These are phyloP conservation scores for Penicillium soppii DNA, from an alignment of 495 filamentous ascomycete genomes.

Conservation along the genomic window DNA sequence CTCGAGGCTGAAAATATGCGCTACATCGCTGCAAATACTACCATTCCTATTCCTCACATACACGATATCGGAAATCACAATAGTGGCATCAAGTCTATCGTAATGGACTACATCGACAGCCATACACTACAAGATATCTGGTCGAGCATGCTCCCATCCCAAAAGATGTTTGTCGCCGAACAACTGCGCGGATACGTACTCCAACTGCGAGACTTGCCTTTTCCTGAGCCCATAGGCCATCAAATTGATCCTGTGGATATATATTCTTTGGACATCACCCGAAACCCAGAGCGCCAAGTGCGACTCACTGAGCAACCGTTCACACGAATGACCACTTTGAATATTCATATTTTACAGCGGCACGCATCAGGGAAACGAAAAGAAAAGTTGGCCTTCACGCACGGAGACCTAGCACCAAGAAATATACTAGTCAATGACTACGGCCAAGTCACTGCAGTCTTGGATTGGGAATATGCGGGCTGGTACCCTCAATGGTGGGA, in stretches of 20 bases:
- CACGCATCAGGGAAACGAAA: neutral
- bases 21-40: neutral
- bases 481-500: constrained; percentile 2
- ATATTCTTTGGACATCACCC: neutral
- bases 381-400: neutral
- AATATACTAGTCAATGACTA: constrained; percentile 6
- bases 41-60: neutral
- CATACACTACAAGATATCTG: constrained; percentile 1
- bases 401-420: constrained; percentile 8
- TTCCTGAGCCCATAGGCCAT: neutral
- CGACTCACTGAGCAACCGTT: neutral
- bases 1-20: constrained; percentile 2
- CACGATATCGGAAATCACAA: neutral
- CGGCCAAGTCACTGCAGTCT: neutral
- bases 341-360: neutral
- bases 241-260: neutral
- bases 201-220: neutral
- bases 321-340: neutral
- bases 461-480: constrained; percentile 3
- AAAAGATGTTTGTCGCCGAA: neutral
- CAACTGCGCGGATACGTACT: neutral
- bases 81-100: neutral
- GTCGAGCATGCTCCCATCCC: neutral
- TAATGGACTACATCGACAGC: neutral
- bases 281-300: neutral